These are phyloP conservation scores for Rhizophora apiculata DNA, from an alignment of 345 rosid species.

Conservation along the genomic window DNA sequence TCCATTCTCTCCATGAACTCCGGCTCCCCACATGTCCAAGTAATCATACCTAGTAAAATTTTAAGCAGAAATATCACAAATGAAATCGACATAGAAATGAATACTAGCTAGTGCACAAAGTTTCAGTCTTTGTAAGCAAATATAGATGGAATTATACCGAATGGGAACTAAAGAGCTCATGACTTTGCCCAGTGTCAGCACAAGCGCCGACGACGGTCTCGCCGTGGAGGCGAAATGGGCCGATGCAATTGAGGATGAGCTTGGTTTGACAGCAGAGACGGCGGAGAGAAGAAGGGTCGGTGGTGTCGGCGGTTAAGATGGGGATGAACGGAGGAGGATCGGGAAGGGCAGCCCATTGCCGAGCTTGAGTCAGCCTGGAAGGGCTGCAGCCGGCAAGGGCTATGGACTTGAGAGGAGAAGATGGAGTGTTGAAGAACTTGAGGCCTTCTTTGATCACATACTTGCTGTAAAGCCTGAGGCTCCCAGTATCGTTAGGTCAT, in stretches of 20 bases:
- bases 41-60: constrained; percentile 57
- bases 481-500: constrained; percentile 18
- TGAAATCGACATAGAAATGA: neutral
- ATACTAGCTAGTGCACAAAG: neutral
- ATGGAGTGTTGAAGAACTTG: constrained; percentile 18
- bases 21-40: constrained; percentile 91
- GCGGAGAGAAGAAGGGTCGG: constrained; percentile 70
- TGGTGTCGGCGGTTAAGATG: constrained; percentile 63
- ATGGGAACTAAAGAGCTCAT: neutral
- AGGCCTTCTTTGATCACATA: constrained; percentile 21
- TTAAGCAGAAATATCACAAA: neutral
- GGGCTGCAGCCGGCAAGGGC: constrained; percentile 85
- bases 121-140: neutral
- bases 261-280: constrained; percentile 60
- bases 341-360: constrained; percentile 74
- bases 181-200: constrained; percentile 55
- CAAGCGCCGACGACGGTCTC: constrained; percentile 85
- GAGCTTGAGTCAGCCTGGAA: constrained; percentile 49
- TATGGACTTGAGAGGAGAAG: constrained; percentile 57
- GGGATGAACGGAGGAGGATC: constrained; percentile 50
- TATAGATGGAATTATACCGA: too few relatives aligned
- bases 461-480: constrained; percentile 27
- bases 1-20: constrained; percentile 89
- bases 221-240: constrained; percentile 75
- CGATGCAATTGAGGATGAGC: constrained; percentile 81